A percentile compares a stretch with the other conserved stretches of the same genome.
phyloP scores from a whole-genome alignment of 805 yeast genomes.

The Yarrowia sp. region DNA sequence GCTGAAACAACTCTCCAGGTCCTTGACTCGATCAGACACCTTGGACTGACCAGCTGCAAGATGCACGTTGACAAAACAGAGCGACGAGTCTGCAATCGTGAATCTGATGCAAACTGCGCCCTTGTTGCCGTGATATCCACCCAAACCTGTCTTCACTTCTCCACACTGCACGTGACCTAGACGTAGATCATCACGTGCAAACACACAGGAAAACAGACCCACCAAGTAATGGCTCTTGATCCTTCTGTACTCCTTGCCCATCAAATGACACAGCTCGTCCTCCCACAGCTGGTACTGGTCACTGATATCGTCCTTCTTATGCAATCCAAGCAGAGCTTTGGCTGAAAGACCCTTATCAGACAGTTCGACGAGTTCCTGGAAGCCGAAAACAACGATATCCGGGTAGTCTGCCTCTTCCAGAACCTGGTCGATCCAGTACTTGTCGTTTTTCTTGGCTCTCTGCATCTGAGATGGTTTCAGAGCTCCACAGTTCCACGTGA shows the following conservation, averaged over 20 bases:
- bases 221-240: conserved; percentile 84
- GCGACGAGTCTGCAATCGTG: conserved; percentile 65
- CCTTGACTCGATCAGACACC: conserved; percentile 82
- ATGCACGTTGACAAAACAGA: conserved; percentile 86
- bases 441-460: conserved; percentile 40
- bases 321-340: conserved; percentile 55
- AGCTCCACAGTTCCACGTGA: conserved; percentile 56
- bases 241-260: conserved; percentile 57
- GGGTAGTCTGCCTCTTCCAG: conserved; percentile 51
- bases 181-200: conserved; percentile 60
- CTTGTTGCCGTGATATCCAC: conserved; percentile 80
- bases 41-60: conserved; percentile 91
- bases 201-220: conserved; percentile 68
- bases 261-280: conserved; percentile 46
- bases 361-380: conserved; percentile 89
- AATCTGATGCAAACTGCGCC: conserved; percentile 82
- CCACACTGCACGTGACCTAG: conserved; percentile 9
- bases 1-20: conserved; percentile 75
- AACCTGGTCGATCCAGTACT: conserved; percentile 41
- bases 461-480: conserved; percentile 49
- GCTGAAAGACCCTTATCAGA: conserved; percentile 85
- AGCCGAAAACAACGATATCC: conserved; percentile 81
- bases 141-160: conserved; percentile 88
- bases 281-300: conserved; percentile 50
- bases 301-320: conserved; percentile 54